Percentiles rank a stretch among this genome's conserved stretches.
Evolutionary conservation across 805 yeast species (phyloP).

Genomic region (Saccharomycopsis schoenii): DNA sequence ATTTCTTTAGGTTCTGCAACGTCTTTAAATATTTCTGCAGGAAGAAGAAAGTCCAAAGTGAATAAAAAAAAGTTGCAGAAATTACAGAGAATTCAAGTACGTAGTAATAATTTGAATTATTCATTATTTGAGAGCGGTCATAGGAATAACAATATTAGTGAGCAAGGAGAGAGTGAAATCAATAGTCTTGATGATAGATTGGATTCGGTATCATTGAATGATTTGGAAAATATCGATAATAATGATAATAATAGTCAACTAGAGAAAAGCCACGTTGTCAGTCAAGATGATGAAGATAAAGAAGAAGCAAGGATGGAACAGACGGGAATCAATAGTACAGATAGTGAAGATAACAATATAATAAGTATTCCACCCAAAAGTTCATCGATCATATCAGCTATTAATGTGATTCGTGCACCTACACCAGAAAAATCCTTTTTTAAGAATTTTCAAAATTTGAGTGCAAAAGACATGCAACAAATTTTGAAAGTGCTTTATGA

Average conservation of each 20-base stretch:
- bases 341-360: not conserved
- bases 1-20: not conserved
- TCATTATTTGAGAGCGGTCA: not conserved
- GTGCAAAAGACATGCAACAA: not conserved
- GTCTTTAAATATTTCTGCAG: not conserved
- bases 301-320: not conserved
- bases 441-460: slow-evolving; percentile 16
- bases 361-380: slow-evolving; percentile 34
- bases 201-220: slow-evolving; percentile 12
- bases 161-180: not conserved
- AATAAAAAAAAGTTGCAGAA: slow-evolving; percentile 17
- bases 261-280: not conserved
- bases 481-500: slow-evolving; percentile 8
- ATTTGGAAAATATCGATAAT: too few relatives aligned
- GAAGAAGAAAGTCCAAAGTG: not conserved
- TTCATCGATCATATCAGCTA: slow-evolving; percentile 43
- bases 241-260: not conserved
- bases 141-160: not conserved
- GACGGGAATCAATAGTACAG: not conserved
- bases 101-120: slow-evolving; percentile 2
- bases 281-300: slow-evolving; percentile 7
- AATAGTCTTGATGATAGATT: slow-evolving; percentile 11
- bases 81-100: slow-evolving; percentile 26
- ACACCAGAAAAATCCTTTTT: slow-evolving; percentile 41
- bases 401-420: slow-evolving; percentile 44